Conservation (phyloP, 208 protist species). For the Polymyxa betae region DNA sequence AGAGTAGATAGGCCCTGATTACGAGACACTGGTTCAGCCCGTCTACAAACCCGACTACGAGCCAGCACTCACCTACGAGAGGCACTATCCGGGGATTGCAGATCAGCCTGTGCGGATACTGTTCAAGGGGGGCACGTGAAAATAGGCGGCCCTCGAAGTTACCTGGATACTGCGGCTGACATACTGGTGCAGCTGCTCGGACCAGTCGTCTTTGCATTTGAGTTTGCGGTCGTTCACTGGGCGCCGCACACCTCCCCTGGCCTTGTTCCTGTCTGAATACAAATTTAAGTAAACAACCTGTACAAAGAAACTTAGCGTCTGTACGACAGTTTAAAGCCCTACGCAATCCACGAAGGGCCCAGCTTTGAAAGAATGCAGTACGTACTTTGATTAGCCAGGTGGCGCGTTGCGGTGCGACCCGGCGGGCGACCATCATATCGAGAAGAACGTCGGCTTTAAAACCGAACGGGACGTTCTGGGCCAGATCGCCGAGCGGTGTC, state of each 20-base stretch:
- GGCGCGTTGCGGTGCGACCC: not conserved
- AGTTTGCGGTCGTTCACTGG: not conserved
- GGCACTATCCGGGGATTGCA: not conserved
- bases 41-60: too few relatives aligned
- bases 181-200: not conserved
- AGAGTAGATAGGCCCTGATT: not conserved
- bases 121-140: not conserved
- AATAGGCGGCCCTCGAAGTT: not conserved
- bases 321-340: too few relatives aligned
- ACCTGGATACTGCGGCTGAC: not conserved
- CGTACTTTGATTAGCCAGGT: conserved; percentile 28
- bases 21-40: too few relatives aligned
- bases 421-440: not conserved
- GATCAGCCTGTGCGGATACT: not conserved
- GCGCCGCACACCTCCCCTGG: conserved; percentile 6
- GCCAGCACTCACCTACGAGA: not conserved
- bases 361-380: not conserved
- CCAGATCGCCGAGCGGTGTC: not conserved
- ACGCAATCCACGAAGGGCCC: not conserved
- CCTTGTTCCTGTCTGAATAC: conserved; percentile 31
- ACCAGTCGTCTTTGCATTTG: conserved; percentile 45
- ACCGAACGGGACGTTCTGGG: not conserved
- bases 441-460: conserved; percentile 30
- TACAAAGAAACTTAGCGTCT: too few relatives aligned
- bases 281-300: conserved; percentile 44